A percentile compares a stretch with the other conserved stretches of the same genome.
phyloP scores from a whole-genome alignment of 352 stramenopile species.

The Hyphochytrium catenoides region DNA sequence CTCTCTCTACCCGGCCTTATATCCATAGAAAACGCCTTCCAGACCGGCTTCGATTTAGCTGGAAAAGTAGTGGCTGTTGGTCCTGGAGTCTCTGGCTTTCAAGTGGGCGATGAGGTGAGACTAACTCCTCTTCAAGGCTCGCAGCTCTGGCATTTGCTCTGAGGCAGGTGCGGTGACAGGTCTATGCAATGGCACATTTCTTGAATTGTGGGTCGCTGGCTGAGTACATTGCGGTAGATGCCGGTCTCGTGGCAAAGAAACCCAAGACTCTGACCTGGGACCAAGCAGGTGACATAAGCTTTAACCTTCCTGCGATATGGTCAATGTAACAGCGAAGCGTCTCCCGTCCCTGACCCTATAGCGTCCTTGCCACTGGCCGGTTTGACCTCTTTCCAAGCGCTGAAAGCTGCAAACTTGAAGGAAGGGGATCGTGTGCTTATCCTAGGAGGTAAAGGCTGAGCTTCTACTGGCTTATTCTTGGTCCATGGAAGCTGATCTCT shows the following conservation, averaged over 20 bases:
- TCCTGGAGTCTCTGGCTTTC: slow-evolving; percentile 10
- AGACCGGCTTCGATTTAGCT: slow-evolving; percentile 18
- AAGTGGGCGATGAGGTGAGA: slow-evolving; percentile 15
- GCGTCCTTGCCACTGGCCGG: slow-evolving; percentile 13
- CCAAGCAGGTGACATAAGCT: too few species aligned
- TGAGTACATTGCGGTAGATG: slow-evolving; percentile 14
- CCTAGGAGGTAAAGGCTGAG: slow-evolving; percentile 18
- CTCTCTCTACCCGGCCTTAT: too few species aligned
- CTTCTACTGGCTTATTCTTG: too few species aligned
- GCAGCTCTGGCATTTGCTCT: too few species aligned
- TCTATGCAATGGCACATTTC: too few species aligned
- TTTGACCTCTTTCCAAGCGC: slow-evolving; percentile 17
- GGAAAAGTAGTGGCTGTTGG: slow-evolving; percentile 15
- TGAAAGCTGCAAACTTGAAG: slow-evolving; percentile 16
- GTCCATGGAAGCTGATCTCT: too few species aligned
- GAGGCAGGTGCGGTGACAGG: too few species aligned
- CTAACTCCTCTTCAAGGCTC: too few species aligned
- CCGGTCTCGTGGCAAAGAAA: slow-evolving; percentile 18
- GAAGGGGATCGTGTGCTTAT: slow-evolving; percentile 19
- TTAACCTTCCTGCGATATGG: too few species aligned
- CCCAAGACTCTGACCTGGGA: slow-evolving; percentile 17
- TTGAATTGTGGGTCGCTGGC: slow-evolving; percentile 13
- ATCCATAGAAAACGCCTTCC: too few species aligned
- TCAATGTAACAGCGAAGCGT: too few species aligned
- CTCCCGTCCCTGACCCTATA: too few species aligned